Base-by-base conservation (phyloP, 208 protist genomes). In the Acanthamoeba sp. region DNA sequence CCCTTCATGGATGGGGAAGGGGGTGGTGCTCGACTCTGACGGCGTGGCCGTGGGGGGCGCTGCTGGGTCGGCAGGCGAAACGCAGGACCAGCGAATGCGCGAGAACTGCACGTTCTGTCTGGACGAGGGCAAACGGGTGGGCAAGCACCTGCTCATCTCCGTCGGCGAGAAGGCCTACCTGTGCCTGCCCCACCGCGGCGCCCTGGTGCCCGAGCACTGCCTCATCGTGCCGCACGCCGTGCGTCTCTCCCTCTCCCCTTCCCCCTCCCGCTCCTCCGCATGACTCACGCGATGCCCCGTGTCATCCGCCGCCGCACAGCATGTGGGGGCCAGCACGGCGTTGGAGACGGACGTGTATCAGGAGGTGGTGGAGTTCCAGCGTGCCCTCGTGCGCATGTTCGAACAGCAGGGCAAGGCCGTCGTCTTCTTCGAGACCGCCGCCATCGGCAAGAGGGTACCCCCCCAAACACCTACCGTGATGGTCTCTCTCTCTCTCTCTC, bases 341-440 rank as follows among this genome's bases (percentile, higher is more conserved):
- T n/a, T 94, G n/a, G 94, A 95, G 32, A 62, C 48, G n/a, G 87
- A 95, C 34, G 52, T 91, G 14, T 64, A 94, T 12, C 27, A 14
- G 1, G 55, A 89, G 76, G 69, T 87, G 2, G 55, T 88, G n/a
- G 40, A 52, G 2, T 95, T 91, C 76, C 57, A 93, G 38, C 57
- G 76, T 4, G 69, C 48, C 14, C 50, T 95, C 45, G 87, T 71
- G 48, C 62, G 87, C 52, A 95, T 95, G 91, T 95, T 84, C 32
- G 36, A 29, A 12, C 20, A 29, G 27, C 85, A 89, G 45, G 94
- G 93, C 45, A 95, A 59, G 59, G 94, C 91, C 57, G 52, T 55
- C 71, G 40, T 95, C 32, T 95, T 95, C 52, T 66, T 95, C 20
- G 95, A 95, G 57, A 96, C 95, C 1, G 93, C 45, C 7, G 80